Evolutionary conservation across 306 rosid genomes (phyloP).

Genomic region (Sicyos baderoa): DNA sequence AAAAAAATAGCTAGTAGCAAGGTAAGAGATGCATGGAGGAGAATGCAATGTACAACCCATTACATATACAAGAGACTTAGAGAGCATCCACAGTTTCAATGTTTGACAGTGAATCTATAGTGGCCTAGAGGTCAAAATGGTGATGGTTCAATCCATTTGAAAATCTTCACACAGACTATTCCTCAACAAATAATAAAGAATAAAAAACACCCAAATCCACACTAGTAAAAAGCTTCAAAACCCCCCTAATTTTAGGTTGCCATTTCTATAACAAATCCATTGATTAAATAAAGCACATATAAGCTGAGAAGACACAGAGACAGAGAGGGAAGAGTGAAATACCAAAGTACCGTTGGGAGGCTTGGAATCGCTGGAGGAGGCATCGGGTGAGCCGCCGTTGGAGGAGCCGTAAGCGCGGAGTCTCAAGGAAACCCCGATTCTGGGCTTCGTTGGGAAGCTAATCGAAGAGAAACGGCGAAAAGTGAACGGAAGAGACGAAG

Average conservation of each 20-base stretch:
- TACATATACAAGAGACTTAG: neutral
- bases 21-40: no score
- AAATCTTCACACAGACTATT: neutral
- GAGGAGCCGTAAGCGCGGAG: conserved; percentile 39
- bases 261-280: neutral
- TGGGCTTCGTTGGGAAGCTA: conserved; percentile 24
- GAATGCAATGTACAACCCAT: neutral
- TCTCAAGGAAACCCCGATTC: conserved; percentile 22
- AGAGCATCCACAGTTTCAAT: neutral
- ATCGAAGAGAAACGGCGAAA: conserved; percentile 23
- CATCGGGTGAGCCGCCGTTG: conserved; percentile 26
- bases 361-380: conserved; percentile 36
- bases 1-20: neutral
- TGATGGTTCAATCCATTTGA: no score
- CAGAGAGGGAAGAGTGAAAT: neutral
- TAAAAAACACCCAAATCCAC: neutral
- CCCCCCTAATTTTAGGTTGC: neutral
- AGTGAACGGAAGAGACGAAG: conserved; percentile 3
- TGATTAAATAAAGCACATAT: neutral
- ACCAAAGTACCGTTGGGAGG: conserved; percentile 43
- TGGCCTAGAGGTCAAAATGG: no score
- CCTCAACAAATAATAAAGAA: neutral
- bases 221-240: neutral
- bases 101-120: neutral
- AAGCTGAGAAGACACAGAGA: neutral